Evolutionary conservation across 306 rosid genomes (phyloP).

Genomic region (Malus asiatica): DNA sequence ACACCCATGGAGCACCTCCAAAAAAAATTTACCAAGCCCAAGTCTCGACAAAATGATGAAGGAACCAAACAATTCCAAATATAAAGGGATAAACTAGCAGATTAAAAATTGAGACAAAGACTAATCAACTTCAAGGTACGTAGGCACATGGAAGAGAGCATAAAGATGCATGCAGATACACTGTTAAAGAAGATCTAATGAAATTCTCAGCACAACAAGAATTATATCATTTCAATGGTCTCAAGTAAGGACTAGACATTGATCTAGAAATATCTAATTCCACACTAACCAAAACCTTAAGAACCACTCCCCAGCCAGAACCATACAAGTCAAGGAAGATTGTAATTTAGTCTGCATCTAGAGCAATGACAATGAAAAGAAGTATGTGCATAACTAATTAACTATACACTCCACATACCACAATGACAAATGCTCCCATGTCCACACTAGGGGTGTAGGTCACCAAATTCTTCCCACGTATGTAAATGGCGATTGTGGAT

Average conservation of each 20-base stretch:
- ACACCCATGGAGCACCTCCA: not conserved
- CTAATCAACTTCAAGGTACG: not conserved
- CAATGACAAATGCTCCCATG: conserved; percentile 97
- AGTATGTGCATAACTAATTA: not conserved
- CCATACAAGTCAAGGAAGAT: not conserved
- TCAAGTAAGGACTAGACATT: conserved; percentile 1
- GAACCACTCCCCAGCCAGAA: conserved; percentile 2
- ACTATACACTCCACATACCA: conserved; percentile 49
- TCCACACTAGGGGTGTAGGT: conserved; percentile 95
- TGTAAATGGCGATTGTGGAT: conserved; percentile 75
- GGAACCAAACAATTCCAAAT: not conserved
- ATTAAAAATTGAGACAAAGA: not conserved
- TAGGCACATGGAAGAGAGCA: not conserved
- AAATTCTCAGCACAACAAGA: not conserved
- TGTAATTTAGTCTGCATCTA: not conserved
- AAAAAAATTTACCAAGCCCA: not conserved
- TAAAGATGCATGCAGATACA: not conserved
- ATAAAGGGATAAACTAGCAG: not conserved
- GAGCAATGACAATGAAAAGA: not conserved
- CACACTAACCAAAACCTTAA: not conserved
- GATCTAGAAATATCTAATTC: not conserved
- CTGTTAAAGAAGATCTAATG: not conserved
- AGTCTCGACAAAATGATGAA: not conserved
- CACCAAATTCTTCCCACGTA: conserved; percentile 71
- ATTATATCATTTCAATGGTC: not conserved